Conservation (phyloP, 805 yeast species). For the Saccharomycopsis guyanensis region DNA sequence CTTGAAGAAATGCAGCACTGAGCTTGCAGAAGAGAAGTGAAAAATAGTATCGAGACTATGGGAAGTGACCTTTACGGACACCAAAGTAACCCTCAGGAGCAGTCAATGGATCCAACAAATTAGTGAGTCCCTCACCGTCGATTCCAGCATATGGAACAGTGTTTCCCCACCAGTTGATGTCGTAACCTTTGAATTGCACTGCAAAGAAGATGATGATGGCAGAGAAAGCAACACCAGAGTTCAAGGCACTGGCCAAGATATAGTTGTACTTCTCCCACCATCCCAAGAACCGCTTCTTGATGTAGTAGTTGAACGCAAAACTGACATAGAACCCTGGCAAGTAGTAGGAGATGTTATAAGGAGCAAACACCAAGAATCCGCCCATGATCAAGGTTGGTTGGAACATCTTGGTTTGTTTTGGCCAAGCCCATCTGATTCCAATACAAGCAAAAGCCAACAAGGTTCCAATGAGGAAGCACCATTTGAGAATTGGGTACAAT, state of each 20-base stretch:
- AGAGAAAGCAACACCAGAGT: conserved; percentile 58
- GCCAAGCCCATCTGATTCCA: conserved; percentile 23
- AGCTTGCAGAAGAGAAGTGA: too few species aligned
- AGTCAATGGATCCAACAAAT: conserved; percentile 21
- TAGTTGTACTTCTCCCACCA: conserved; percentile 51
- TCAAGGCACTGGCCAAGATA: conserved; percentile 47
- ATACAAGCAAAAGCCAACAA: conserved; percentile 30
- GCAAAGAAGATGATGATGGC: conserved; percentile 49
- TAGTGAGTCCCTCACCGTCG: conserved; percentile 30
- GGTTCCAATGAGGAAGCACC: conserved; percentile 56
- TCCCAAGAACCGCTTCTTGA: conserved; percentile 39
- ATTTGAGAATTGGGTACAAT: conserved; percentile 53
- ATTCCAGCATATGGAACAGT: conserved; percentile 31
- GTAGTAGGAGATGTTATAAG: conserved; percentile 40
- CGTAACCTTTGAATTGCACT: conserved; percentile 35
- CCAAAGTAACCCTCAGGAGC: conserved; percentile 35
- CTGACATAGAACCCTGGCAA: conserved; percentile 27
- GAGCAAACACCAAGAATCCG: conserved; percentile 44
- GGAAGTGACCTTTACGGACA: conserved; percentile 3
- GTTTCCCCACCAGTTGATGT: conserved; percentile 63
- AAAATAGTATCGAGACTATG: too few species aligned
- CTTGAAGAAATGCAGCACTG: too few species aligned
- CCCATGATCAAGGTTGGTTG: conserved; percentile 46
- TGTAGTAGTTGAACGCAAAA: conserved; percentile 41
- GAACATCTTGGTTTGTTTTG: conserved; percentile 23